Percentiles rank a stretch among this genome's conserved stretches.
phyloP scores from a whole-genome alignment of 345 rosid species.

The Mercurialis annua region DNA sequence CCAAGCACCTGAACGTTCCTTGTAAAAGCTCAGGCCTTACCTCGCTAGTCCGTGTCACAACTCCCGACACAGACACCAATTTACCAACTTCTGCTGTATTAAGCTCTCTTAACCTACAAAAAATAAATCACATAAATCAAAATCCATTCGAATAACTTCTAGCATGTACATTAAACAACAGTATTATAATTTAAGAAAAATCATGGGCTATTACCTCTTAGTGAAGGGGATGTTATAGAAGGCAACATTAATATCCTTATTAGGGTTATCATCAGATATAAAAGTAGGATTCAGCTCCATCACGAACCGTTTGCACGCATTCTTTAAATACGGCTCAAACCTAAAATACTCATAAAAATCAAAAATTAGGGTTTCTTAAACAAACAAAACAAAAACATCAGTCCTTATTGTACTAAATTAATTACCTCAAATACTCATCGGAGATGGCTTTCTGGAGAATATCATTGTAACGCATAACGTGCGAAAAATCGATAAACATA shows the following conservation, averaged over 20 bases:
- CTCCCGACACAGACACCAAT: slow-evolving; percentile 82
- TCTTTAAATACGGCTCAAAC: slow-evolving; percentile 81
- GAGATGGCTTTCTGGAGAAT: slow-evolving; percentile 79
- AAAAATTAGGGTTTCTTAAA: neutral
- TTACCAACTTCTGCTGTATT: slow-evolving; percentile 82
- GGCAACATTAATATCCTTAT: slow-evolving; percentile 79
- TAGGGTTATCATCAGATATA: slow-evolving; percentile 70
- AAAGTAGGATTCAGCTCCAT: slow-evolving; percentile 69
- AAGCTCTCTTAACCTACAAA: slow-evolving; percentile 70
- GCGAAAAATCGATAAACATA: slow-evolving; percentile 84
- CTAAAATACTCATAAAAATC: slow-evolving; percentile 21
- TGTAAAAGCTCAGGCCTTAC: slow-evolving; percentile 94
- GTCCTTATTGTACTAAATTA: neutral
- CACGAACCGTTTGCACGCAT: slow-evolving; percentile 87
- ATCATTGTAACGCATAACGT: slow-evolving; percentile 77
- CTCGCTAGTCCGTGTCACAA: slow-evolving; percentile 94
- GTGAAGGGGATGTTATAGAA: slow-evolving; percentile 79
- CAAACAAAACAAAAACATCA: neutral
- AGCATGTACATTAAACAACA: too few species aligned
- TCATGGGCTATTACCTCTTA: slow-evolving; percentile 44
- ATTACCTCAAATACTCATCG: slow-evolving; percentile 73
- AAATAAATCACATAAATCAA: neutral
- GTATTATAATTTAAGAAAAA: too few species aligned
- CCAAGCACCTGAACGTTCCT: slow-evolving; percentile 87
- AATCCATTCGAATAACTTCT: too few species aligned